Conservation (phyloP, 1,284 basidiomycete species). For the Papiliotrema laurentii region DNA sequence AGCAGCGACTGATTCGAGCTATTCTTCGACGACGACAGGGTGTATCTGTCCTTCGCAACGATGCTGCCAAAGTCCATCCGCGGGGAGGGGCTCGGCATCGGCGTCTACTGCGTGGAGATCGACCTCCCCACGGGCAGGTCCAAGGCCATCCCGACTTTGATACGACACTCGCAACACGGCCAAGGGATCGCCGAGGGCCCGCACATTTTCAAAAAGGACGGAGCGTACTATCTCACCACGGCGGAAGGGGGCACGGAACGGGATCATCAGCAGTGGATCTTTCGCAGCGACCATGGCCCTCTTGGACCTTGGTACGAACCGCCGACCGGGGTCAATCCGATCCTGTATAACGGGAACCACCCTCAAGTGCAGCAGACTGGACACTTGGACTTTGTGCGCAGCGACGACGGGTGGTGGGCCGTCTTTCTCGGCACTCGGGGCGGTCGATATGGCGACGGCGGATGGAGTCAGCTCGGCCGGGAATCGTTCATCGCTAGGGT, state of each 20-base stretch:
- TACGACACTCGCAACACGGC: constrained; percentile 5
- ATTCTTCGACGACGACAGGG: constrained; percentile 21
- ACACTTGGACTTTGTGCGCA: constrained; percentile 26
- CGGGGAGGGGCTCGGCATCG: neutral
- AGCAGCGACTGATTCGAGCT: constrained; percentile 10
- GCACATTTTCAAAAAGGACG: constrained; percentile 26
- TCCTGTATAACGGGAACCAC: constrained; percentile 18
- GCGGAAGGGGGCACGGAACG: constrained; percentile 36
- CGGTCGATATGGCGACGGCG: neutral
- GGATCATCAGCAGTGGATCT: constrained; percentile 7
- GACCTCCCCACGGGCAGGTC: constrained; percentile 7
- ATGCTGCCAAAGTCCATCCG: neutral
- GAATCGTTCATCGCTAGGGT: constrained; percentile 22
- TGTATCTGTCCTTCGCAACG: constrained; percentile 16
- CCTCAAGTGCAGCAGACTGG: constrained; percentile 13
- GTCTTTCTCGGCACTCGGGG: constrained; percentile 21
- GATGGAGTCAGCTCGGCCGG: constrained; percentile 13
- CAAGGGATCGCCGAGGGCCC: constrained; percentile 23
- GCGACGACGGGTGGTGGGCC: constrained; percentile 19
- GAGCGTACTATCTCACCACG: constrained; percentile 22
- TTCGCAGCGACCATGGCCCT: neutral
- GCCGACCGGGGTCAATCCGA: constrained; percentile 9
- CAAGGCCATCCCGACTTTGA: neutral
- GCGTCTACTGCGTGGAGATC: constrained; percentile 7
- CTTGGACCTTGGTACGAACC: constrained; percentile 10